Conservation (phyloP, 1,284 basidiomycete genomes). For the Puccinia coronata region DNA sequence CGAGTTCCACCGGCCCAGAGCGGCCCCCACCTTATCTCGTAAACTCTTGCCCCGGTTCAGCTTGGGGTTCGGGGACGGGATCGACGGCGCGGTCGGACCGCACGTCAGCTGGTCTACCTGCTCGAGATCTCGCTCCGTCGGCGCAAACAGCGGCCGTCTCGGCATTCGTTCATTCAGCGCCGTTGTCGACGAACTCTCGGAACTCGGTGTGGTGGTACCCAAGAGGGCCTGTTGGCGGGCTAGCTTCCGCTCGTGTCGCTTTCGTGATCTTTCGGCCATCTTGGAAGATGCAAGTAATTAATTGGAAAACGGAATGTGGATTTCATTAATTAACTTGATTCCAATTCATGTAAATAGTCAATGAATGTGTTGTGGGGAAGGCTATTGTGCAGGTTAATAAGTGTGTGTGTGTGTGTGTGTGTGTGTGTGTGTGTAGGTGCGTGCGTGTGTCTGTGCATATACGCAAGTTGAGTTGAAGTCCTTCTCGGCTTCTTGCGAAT, state of each 20-base stretch:
- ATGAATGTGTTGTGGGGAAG: no score
- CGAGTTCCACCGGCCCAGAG: slow-evolving; percentile 24
- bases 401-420: neutral
- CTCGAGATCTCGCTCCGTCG: neutral
- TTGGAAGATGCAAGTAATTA: neutral
- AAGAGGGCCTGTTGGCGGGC: slow-evolving; percentile 14
- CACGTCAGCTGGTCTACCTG: neutral
- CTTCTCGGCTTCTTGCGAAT: neutral
- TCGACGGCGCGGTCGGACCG: neutral
- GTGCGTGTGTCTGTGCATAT: slow-evolving; percentile 18
- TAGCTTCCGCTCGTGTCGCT: slow-evolving; percentile 38
- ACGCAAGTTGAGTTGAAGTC: neutral
- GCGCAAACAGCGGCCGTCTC: slow-evolving; percentile 13
- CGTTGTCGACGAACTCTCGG: neutral
- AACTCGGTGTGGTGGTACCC: neutral
- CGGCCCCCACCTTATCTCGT: slow-evolving; percentile 35
- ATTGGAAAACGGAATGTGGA: neutral
- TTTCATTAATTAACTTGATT: no score
- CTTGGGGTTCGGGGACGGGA: neutral
- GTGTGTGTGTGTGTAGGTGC: neutral
- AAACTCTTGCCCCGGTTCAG: slow-evolving; percentile 38
- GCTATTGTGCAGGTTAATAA: no score
- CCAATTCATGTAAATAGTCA: no score
- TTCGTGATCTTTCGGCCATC: slow-evolving; percentile 42
- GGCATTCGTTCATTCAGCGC: neutral